Evolutionary conservation across 1,284 basidiomycete species (phyloP), one percentile per base, ranked within the genome.

Genomic region (Coniophora puteana): DNA sequence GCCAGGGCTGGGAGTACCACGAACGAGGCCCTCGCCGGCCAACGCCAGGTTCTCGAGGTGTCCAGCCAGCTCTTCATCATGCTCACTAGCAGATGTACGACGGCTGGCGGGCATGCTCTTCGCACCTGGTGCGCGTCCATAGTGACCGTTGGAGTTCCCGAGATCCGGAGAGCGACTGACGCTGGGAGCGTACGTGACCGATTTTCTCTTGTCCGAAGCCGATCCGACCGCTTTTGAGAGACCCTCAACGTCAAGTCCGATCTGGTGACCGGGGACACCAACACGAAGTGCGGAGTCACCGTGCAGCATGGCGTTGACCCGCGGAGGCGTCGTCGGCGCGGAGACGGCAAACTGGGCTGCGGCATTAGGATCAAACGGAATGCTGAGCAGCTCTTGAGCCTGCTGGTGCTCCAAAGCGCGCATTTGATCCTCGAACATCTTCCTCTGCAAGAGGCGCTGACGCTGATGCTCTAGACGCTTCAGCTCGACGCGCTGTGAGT

Each of bases 351-450:
- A 55, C 50, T 84, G 82, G 57, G 82, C 79, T 10, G 80, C 65
- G 23, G 53, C 54, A 40, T 57, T 63, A n/a, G 72, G 49, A 44
- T 87, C 85, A 51, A 76, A 72, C 16, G 86, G 84, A 50, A 89
- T 74, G 49, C 56, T 78, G 51, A 92, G 78, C 28, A 90, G 74
- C 61, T 86, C 89, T 58, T 91, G 85, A 14, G 84, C 83, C 65
- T 96, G 93, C 61, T 93, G 86, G 52, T 90, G 88, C 65, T 96
- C 93, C 46, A 96, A 76, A 50, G 77, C 83, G 41, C 84, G 81
- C 87, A 95, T 94, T 66, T 95, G 90, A 53, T 93, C 89, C 64
- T 94, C 93, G 60, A 96, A 95, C 54, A 89, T 68, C 63, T 84
- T 88, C 57, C 91, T 83, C 63, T 95, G 93, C 42, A 89, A 65